Conservation (phyloP, 2,329 filamentous ascomycete genomes). For the Cladophialophora yegresii region DNA sequence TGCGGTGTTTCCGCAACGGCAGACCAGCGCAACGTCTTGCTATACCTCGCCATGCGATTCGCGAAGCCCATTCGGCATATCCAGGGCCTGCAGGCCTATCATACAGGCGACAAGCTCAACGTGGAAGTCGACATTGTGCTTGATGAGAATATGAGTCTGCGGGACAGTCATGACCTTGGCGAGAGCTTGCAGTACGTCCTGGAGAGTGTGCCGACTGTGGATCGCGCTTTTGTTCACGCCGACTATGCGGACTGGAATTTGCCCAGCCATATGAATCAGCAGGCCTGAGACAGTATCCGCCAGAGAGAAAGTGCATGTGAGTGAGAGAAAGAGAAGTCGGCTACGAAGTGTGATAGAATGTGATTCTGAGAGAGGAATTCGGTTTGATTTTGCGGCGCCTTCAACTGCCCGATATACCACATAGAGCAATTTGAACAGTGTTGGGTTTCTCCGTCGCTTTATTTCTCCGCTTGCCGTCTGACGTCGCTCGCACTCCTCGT, state of each 20-base stretch:
- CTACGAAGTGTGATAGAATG: not conserved
- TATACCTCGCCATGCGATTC: conserved; percentile 93
- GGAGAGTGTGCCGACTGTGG: conserved; percentile 78
- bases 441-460: not conserved
- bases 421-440: not conserved
- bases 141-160: conserved; percentile 71
- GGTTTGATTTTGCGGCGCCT: not conserved
- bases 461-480: not conserved
- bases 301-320: not conserved
- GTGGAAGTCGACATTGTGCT: conserved; percentile 83
- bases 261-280: conserved; percentile 45
- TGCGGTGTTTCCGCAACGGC: conserved; percentile 76
- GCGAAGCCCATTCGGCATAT: conserved; percentile 84
- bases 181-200: conserved; percentile 81
- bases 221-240: conserved; percentile 67
- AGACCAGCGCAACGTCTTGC: conserved; percentile 78
- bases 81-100: conserved; percentile 81
- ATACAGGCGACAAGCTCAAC: conserved; percentile 81
- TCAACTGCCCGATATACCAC: not conserved
- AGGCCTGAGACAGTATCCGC: conserved; percentile 16
- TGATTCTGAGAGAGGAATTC: not conserved
- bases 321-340: not conserved
- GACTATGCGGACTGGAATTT: conserved; percentile 47
- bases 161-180: conserved; percentile 78
- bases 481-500: not conserved